Evolutionary conservation across 2,329 filamentous ascomycete species (phyloP).

Genomic region (Zalaria sp.): DNA sequence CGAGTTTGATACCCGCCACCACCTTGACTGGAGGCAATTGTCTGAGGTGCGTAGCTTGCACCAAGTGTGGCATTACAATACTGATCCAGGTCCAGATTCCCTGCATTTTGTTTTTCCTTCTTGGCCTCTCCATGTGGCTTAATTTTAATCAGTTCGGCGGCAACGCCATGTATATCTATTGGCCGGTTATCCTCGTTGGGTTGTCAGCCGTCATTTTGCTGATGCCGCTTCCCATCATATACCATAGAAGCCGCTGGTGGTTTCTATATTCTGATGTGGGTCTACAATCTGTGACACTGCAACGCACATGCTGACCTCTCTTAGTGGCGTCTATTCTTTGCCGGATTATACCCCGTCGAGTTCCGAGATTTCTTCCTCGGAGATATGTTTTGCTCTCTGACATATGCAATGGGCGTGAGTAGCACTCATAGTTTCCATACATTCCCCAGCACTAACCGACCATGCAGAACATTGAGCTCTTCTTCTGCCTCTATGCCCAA

Average conservation of each 20-base stretch:
- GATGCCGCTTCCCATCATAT: constrained; percentile 54
- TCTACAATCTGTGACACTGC: constrained; percentile 7
- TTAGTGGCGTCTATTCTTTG: constrained; percentile 71
- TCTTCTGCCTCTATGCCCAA: constrained; percentile 85
- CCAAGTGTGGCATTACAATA: no score
- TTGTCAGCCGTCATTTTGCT: constrained; percentile 57
- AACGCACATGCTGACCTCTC: constrained; percentile 14
- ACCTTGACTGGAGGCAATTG: constrained; percentile 80
- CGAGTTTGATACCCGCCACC: constrained; percentile 78
- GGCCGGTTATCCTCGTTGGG: constrained; percentile 65
- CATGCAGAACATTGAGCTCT: constrained; percentile 67
- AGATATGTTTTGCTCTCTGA: constrained; percentile 93
- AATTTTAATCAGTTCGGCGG: constrained; percentile 65
- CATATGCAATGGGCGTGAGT: constrained; percentile 75
- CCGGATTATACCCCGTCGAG: constrained; percentile 83
- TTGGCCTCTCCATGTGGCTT: constrained; percentile 74
- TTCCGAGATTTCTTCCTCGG: constrained; percentile 96
- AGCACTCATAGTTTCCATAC: background rate
- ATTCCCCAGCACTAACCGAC: constrained; percentile 10
- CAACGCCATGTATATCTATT: constrained; percentile 65
- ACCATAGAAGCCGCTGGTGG: constrained; percentile 68
- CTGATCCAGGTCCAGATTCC: constrained; percentile 44
- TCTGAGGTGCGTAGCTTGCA: constrained; percentile 41
- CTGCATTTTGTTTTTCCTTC: constrained; percentile 60
- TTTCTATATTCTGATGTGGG: constrained; percentile 77